Conservation (phyloP, 257 asterid genomes). For the Primulina huaijiensis region DNA sequence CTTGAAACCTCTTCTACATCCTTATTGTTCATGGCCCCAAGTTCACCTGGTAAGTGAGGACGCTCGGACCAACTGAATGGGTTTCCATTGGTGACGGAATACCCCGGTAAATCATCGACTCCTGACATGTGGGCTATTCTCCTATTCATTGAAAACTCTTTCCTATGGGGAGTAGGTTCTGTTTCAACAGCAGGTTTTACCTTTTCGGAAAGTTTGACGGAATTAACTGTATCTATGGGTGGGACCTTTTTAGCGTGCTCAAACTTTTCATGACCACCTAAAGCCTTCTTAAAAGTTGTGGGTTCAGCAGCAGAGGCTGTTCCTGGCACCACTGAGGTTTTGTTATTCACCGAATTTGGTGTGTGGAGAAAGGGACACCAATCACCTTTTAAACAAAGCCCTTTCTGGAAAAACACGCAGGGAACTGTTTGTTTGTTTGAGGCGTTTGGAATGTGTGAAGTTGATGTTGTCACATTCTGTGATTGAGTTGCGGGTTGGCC, state of each 20-base stretch:
- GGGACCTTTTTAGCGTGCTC: conserved; percentile 38
- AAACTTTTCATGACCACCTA: conserved; percentile 36
- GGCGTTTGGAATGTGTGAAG: conserved; percentile 38
- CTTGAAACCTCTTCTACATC: conserved; percentile 68
- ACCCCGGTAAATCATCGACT: conserved; percentile 27
- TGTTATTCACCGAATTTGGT: conserved; percentile 46
- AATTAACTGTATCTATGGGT: conserved; percentile 35
- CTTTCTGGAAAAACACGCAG: conserved; percentile 77
- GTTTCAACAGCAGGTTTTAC: conserved; percentile 30
- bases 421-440: conserved; percentile 63
- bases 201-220: conserved; percentile 31
- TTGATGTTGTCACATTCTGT: conserved; percentile 40
- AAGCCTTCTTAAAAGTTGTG: conserved; percentile 31
- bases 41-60: conserved; percentile 38
- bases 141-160: conserved; percentile 33
- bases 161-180: conserved; percentile 36
- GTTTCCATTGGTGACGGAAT: conserved; percentile 36
- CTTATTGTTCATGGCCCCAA: conserved; percentile 40
- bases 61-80: conserved; percentile 39
- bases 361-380: conserved; percentile 79
- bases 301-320: conserved; percentile 36
- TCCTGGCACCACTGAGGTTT: conserved; percentile 38
- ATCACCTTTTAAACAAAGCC: conserved; percentile 74
- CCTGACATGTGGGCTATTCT: conserved; percentile 27
- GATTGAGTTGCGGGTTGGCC: conserved; percentile 44